phyloP scores from a whole-genome alignment of 179 eudicot species.

The Nepenthes alata region DNA sequence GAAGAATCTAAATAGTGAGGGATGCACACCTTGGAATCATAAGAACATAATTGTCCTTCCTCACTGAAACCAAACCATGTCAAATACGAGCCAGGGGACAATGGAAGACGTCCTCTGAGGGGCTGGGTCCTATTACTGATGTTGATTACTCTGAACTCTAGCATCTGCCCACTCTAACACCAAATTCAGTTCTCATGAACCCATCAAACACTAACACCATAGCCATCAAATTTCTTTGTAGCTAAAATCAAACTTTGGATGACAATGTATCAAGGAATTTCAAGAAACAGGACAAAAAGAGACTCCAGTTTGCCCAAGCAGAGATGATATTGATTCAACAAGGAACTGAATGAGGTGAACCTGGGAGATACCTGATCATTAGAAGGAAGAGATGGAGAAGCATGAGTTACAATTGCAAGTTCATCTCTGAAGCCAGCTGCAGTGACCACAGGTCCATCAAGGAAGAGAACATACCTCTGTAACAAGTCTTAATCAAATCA shows the following conservation, averaged over 20 bases:
- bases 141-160: constrained; percentile 73
- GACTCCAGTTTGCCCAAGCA: no score
- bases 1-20: neutral
- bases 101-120: constrained; percentile 55
- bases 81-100: constrained; percentile 72
- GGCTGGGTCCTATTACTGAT: constrained; percentile 46
- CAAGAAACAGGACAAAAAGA: neutral
- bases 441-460: constrained; percentile 93
- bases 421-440: constrained; percentile 71
- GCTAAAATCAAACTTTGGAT: neutral
- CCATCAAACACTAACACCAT: neutral
- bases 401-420: constrained; percentile 80
- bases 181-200: constrained; percentile 2
- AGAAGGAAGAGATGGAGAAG: constrained; percentile 62
- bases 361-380: constrained; percentile 59
- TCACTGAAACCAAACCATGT: constrained; percentile 94
- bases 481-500: constrained; percentile 1
- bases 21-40: constrained; percentile 70
- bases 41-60: constrained; percentile 79
- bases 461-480: constrained; percentile 66
- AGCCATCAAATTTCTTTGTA: neutral
- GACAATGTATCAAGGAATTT: neutral
- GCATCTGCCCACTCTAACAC: constrained; percentile 36
- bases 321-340: no score
- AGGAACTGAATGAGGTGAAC: neutral